phyloP scores from a whole-genome alignment of 805 yeast genomes.

The Yamadazyma olivae region DNA sequence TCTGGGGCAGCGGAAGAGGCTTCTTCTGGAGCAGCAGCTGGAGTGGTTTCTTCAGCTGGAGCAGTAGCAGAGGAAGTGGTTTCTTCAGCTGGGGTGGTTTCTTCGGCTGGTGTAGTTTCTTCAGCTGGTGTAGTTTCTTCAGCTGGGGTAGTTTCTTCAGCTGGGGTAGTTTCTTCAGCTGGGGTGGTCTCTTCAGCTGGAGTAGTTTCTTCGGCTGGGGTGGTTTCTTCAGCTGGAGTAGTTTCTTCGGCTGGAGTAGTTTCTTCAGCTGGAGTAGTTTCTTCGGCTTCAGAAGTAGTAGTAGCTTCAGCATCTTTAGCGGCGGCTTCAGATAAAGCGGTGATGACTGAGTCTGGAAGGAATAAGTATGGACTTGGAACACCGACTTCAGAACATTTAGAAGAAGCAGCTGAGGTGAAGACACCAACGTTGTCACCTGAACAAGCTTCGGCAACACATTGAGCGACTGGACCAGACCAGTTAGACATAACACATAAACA shows the following conservation, averaged over 20 bases:
- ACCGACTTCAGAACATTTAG: constrained; percentile 25
- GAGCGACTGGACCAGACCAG: constrained; percentile 31
- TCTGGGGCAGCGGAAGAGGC: constrained; percentile 4
- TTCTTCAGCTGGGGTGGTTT: constrained; percentile 2
- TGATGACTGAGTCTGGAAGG: constrained; percentile 24
- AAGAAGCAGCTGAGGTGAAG: constrained; percentile 28
- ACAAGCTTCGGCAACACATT: constrained; percentile 39
- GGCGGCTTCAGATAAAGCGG: constrained; percentile 14
- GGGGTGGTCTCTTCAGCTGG: constrained; percentile 4
- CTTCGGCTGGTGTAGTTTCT: constrained; percentile 3
- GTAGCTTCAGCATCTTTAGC: constrained; percentile 19
- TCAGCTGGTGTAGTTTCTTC: constrained; percentile 1
- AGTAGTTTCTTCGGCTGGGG: constrained; percentile 9
- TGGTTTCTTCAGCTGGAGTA: constrained; percentile 5
- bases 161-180: constrained; percentile 11
- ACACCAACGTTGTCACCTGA: constrained; percentile 26
- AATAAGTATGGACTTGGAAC: constrained; percentile 19
- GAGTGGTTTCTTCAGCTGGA: constrained; percentile 5
- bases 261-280: constrained; percentile 4
- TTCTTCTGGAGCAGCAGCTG: constrained; percentile 5
- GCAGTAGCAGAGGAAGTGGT: constrained; percentile 4
- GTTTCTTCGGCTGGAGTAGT: constrained; percentile 3
- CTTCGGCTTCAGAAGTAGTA: constrained; percentile 4
- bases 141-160: constrained; percentile 2
- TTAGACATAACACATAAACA: constrained; percentile 42